phyloP scores from a whole-genome alignment of 495 filamentous ascomycete species.

The Rhypophila decipiens region DNA sequence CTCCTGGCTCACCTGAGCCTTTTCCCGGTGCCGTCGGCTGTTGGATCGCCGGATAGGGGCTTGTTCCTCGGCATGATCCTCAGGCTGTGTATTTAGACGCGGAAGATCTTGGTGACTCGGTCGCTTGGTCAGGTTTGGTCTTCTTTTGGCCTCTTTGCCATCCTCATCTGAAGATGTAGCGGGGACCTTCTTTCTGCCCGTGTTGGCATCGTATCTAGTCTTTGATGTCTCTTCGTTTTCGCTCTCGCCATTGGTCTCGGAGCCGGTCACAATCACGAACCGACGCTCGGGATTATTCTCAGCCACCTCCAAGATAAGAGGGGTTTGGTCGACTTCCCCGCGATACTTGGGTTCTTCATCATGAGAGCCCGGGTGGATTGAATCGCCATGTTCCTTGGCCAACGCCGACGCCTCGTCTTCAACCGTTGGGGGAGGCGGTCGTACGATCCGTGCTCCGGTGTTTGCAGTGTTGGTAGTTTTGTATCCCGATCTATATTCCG shows the following conservation, averaged over 20 bases:
- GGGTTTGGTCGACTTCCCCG: slow-evolving; percentile 38
- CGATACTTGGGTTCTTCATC: slow-evolving; percentile 36
- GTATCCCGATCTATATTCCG: slow-evolving; percentile 11
- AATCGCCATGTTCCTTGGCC: slow-evolving; percentile 34
- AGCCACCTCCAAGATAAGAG: slow-evolving; percentile 33
- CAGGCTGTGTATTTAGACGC: slow-evolving; percentile 23
- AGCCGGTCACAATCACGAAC: slow-evolving; percentile 33
- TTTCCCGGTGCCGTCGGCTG: slow-evolving; percentile 19
- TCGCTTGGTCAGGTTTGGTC: slow-evolving; percentile 21
- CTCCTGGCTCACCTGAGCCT: slow-evolving; percentile 15
- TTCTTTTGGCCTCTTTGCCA: slow-evolving; percentile 13
- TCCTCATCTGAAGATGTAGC: slow-evolving; percentile 9
- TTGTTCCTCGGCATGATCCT: not conserved
- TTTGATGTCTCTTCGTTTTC: slow-evolving; percentile 15
- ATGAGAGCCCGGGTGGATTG: slow-evolving; percentile 11
- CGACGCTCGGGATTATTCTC: slow-evolving; percentile 43
- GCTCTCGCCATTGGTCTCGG: slow-evolving; percentile 19
- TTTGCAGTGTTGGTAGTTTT: slow-evolving; percentile 6
- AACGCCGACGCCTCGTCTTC: slow-evolving; percentile 42
- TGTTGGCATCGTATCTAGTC: slow-evolving; percentile 35
- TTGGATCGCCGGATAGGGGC: slow-evolving; percentile 10
- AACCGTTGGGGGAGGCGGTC: slow-evolving; percentile 35
- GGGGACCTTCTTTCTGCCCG: slow-evolving; percentile 30
- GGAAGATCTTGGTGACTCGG: slow-evolving; percentile 34
- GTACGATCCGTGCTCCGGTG: slow-evolving; percentile 3